Base-by-base conservation (phyloP, 2,329 filamentous ascomycete genomes). In the Curvularia sp. region DNA sequence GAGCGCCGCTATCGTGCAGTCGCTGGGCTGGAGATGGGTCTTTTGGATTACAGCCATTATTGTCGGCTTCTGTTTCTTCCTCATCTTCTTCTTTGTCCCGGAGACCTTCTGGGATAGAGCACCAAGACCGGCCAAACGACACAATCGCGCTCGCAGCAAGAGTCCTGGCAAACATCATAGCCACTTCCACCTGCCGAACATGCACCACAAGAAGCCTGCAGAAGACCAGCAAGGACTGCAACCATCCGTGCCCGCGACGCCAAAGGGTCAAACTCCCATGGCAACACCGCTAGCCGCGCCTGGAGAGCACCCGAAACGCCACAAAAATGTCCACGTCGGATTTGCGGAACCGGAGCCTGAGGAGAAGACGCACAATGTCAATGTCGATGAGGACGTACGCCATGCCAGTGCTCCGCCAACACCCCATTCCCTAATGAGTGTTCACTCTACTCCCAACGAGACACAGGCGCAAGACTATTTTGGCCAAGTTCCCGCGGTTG, bases 41-140 rank as follows among this genome's bases (percentile, higher is more conserved):
- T 96, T 96, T 68, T 96, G 89, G 89, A 88, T 96, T 55, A 88
- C 96, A 46, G 87, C 93, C 0, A 91, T 97, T 3, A 81, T 96
- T 9, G 90, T 93, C 33, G 91, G 83, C 0, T 85, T 91, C 48
- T 88, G 88, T 59, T 84, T 88, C 38, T 75, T 86, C 20, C 79
- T 96, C 2, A 82, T 98, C 1, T 97, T 96, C 74, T 83, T 97
- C 58, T 96, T 97, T 68, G 91, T 97, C 0, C 94, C 94, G 0
- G 94, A 98, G 78, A 97, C 93, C 0, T 97, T 97, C 66, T 98
- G 94, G 94, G 93, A 97, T 75, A 84, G 94, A 48, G 89, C 89
- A 2, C 93, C 93, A 8, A 78, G 80, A 30, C 80, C 84, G 31
- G 56, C 49, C 57, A 70, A 78, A 78, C 71, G 61, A 53, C 65